These are phyloP conservation scores for Diplodia mutila DNA, from an alignment of 2,329 filamentous ascomycete species.

Conservation along the genomic window DNA sequence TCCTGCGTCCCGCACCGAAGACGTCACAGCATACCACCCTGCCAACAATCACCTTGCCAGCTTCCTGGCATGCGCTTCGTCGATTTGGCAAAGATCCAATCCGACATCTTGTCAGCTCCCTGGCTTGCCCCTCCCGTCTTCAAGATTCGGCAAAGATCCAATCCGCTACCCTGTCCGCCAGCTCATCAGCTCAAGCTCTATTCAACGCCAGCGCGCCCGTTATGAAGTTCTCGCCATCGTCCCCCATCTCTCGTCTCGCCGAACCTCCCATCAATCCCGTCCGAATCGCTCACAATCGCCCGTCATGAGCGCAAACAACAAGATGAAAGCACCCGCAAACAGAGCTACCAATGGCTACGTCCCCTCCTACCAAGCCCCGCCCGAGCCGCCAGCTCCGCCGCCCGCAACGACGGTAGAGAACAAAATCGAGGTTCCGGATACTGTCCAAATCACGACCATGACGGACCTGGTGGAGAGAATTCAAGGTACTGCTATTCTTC, in stretches of 20 bases:
- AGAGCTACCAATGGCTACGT: conserved; percentile 13
- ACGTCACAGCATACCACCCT: conserved; percentile 9
- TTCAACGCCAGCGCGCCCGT: background rate
- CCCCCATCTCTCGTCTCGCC: background rate
- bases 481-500: background rate
- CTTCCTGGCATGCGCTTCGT: background rate
- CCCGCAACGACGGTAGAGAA: conserved; percentile 23
- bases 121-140: background rate
- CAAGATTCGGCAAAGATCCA: background rate
- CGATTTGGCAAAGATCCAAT: background rate
- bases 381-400: conserved; percentile 2
- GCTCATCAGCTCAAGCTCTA: background rate
- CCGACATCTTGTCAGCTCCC: background rate
- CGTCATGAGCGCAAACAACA: conserved; percentile 16
- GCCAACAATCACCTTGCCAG: conserved; percentile 9
- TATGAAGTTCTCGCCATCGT: background rate
- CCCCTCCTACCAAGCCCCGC: conserved; percentile 13
- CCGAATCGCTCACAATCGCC: background rate
- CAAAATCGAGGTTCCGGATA: conserved; percentile 22
- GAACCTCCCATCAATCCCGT: background rate
- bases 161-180: background rate
- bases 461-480: conserved; percentile 21
- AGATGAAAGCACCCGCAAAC: background rate
- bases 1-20: background rate
- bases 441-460: conserved; percentile 22